phyloP scores from a whole-genome alignment of 2,329 filamentous ascomycete species.

The Phyllachora maydis region DNA sequence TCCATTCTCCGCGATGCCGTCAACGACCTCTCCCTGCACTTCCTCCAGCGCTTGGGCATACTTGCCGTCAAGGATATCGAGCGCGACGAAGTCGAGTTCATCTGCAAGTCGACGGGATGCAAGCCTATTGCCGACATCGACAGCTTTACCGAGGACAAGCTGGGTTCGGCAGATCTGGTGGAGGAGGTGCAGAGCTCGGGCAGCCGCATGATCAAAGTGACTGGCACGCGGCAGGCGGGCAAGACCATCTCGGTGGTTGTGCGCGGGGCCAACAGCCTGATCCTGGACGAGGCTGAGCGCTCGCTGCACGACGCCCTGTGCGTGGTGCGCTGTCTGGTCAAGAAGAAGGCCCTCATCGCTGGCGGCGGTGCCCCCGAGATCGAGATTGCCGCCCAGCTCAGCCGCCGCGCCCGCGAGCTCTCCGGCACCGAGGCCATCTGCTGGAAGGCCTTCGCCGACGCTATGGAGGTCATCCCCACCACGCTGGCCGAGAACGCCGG shows the following conservation, averaged over 20 bases:
- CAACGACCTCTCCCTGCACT: conserved; percentile 93
- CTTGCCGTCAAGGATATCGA: conserved; percentile 94
- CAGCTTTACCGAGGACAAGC: conserved; percentile 96
- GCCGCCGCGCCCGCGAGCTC: conserved; percentile 62
- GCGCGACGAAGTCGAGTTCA: conserved; percentile 95
- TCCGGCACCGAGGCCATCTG: conserved; percentile 91
- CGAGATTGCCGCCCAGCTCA: conserved; percentile 76
- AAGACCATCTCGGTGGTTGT: conserved; percentile 92
- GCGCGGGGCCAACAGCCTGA: conserved; percentile 81
- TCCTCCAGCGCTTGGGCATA: conserved; percentile 92
- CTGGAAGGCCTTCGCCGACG: conserved; percentile 97
- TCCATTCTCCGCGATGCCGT: conserved; percentile 94
- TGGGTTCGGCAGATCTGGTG: conserved; percentile 79
- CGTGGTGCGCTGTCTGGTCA: conserved; percentile 90
- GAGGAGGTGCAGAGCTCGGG: conserved; percentile 81
- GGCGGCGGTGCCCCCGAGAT: conserved; percentile 94
- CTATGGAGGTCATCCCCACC: conserved; percentile 90
- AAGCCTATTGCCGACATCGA: conserved; percentile 98
- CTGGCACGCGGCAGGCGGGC: conserved; percentile 62
- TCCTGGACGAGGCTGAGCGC: conserved; percentile 92
- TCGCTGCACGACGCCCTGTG: conserved; percentile 94
- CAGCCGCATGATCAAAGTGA: conserved; percentile 85
- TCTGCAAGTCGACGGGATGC: conserved; percentile 97
- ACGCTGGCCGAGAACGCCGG: conserved; percentile 95
- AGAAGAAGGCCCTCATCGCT: conserved; percentile 98